Base-by-base conservation (phyloP, 495 filamentous ascomycete species). In the Neurospora sp. region DNA sequence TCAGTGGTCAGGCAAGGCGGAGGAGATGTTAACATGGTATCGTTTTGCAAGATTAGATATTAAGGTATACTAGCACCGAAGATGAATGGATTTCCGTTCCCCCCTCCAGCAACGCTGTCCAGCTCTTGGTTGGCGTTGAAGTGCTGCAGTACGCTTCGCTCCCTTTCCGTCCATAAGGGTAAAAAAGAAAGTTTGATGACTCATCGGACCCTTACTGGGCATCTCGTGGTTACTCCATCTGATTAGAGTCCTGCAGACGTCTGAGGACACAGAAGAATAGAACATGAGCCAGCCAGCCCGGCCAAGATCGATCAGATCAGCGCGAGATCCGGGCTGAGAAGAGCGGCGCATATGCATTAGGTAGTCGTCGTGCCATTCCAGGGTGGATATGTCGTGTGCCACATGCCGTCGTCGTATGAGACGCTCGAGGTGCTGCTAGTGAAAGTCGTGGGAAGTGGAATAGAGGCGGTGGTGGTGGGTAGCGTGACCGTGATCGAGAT, bases 361-460 rank as follows among this genome's bases (percentile, higher is more conserved):
- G 20, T 44, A 61, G 27, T 61, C 53, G 53, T 75, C 12, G 81
- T 83, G 16, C 76, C 78, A 53, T 83, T 83, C 82, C 82, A 83
- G 8, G 79, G 42, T 39, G 80, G 79, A 70, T 83, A 83, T 10
- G 79, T 74, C 27, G 82, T 81, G 72, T 84, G 82, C 82, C 81
- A 83, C 14, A 70, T 74, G 31, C 81, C 80, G 39, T 81, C 72
- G 41, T 81, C 79, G 27, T 81, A 76, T 22, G 73, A 69, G 18
- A 68, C 76, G 59, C 40, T 78, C 20, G 73, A 76, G 39, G 27
- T 74, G 68, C 38, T 70, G 53, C 42, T 72, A 59, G 9, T 71
- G 12, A 70, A 68, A 6, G 27, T 22, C 10, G 76, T 74, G 37
- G 44, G 70, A 10, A 74, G 39, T 11, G 71, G 69, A 10, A 41